Base-by-base conservation (phyloP, 2,329 filamentous ascomycete genomes). In the Dothideomycetes sp. region DNA sequence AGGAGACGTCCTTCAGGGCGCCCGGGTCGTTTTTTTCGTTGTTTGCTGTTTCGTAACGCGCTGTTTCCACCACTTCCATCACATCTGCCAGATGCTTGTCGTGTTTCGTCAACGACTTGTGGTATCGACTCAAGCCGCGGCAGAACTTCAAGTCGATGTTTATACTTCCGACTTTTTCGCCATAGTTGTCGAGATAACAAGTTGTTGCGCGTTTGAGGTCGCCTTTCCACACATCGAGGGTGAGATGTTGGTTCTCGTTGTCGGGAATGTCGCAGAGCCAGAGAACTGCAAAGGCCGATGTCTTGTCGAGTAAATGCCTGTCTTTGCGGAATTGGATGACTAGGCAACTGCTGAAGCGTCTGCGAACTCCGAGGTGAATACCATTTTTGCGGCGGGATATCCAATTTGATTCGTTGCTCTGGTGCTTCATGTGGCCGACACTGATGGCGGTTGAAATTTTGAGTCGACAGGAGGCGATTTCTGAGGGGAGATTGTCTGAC, bases 251-350 rank as follows among this genome's bases (percentile, higher is more conserved):
- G 38, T 78, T 70, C 51, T 82, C 74, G 45, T 84, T 81, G 43
- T 86, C 82, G 0, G 69, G 62, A 0, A 86, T 64, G n/a, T 84
- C 75, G 47, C 76, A 74, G 13, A 84, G 65, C 81, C 81, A 84
- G 2, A 83, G 61, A 2, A 82, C 68, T 5, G 71, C 70, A 50
- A 82, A 81, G 0, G 76, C 80, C 2, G 69, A 62, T 0, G 73
- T 76, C 42, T 69, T 71, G 36, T 80, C 74, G 1, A 63, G 55
- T 24, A 74, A 51, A 35, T 72, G 40, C 6, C 64, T 64, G 41
- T 74, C 73, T 43, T 74, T 68, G 29, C 78, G 69, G 49, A 82
- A 80, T 51, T 77, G 71, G 17, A 79, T 55, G 3, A 78, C 55
- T 22, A 78, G 52, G 17, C 70, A 61, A 2, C 68, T 74, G 19